Evolutionary conservation across 306 rosid genomes (phyloP), one percentile per base, ranked within the genome.

Genomic region (Lathyrus aphaca): DNA sequence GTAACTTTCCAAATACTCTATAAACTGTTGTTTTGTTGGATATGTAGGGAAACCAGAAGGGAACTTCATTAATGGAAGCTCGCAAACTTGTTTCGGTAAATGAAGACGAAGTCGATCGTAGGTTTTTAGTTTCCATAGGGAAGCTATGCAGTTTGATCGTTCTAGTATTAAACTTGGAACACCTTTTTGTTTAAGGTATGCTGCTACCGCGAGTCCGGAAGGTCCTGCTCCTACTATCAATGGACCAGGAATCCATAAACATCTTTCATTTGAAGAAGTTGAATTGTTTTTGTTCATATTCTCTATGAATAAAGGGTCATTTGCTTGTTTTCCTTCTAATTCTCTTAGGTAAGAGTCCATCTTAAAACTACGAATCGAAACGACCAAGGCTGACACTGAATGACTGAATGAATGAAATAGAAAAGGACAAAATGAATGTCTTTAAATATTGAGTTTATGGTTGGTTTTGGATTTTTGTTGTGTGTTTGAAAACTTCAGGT

Each of bases 181-280:
- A 1, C 66, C 84, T 30, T 78, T 88, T 45, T 45, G 39, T 63
- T 77, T 85, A 4, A 91, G 82, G 58, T 88, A 85, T 3, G 97
- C 96, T n/a, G 97, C 89, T n/a, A 71, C 86, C 1, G 97, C 97
- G 0, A 91, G 77, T 7, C 97, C 97, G 0, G 97, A 91, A 1
- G 97, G 97, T 7, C 97, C 97, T 40, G 91, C 96, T 48, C 97
- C 97, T 3, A 91, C 85, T 17, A 91, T 88, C 69, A 91, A 81
- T 4, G 97, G 90, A 8, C 89, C 92, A 0, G 65, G 60, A 32
- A 81, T 63, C 66, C 70, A 64, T n/a, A 83, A 83, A 10, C 68
- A 63, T 42, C 68, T 63, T 8, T 42, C 38, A 2, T 5, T 62
- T 11, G 8, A 38, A 2, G 5, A 38, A 2, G 61, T 25, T 3